phyloP scores from a whole-genome alignment of 345 rosid species.

The Psidium guajava region DNA sequence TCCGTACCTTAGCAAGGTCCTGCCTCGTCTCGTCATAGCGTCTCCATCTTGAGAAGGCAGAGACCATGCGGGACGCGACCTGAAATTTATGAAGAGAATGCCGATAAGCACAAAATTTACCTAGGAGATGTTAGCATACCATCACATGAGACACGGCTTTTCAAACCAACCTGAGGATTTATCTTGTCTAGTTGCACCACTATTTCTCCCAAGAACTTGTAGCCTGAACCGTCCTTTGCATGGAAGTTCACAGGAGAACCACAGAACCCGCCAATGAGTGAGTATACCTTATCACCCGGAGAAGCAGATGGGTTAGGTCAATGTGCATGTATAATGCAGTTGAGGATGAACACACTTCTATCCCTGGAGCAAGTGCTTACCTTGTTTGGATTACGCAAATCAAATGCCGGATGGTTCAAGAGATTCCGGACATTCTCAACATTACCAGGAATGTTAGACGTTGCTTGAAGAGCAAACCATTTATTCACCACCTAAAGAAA shows the following conservation, averaged over 20 bases:
- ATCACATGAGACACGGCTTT: not conserved
- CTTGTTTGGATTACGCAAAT: conserved; percentile 90
- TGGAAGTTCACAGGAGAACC: conserved; percentile 89
- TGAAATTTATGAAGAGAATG: conserved; percentile 2
- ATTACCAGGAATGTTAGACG: conserved; percentile 74
- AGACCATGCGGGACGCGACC: conserved; percentile 95
- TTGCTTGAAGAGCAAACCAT: conserved; percentile 94
- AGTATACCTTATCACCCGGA: conserved; percentile 41
- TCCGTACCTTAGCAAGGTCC: conserved; percentile 68
- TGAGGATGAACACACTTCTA: not conserved
- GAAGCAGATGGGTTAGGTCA: not conserved
- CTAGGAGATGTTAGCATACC: not conserved
- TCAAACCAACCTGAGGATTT: conserved; percentile 70
- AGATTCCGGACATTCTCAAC: conserved; percentile 74
- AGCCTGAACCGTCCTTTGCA: conserved; percentile 94
- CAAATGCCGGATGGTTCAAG: conserved; percentile 75
- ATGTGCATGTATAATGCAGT: not conserved
- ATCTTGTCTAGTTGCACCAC: conserved; percentile 84
- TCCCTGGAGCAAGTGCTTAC: conserved; percentile 6
- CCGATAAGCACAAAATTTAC: not conserved
- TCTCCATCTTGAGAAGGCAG: conserved; percentile 97
- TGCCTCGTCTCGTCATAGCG: conserved; percentile 82
- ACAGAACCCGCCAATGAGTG: conserved; percentile 79
- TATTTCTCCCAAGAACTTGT: conserved; percentile 85
- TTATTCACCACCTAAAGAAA: conserved; percentile 74